Evolutionary conservation across 2,329 filamentous ascomycete species (phyloP).

Genomic region (Alternaria dauci): DNA sequence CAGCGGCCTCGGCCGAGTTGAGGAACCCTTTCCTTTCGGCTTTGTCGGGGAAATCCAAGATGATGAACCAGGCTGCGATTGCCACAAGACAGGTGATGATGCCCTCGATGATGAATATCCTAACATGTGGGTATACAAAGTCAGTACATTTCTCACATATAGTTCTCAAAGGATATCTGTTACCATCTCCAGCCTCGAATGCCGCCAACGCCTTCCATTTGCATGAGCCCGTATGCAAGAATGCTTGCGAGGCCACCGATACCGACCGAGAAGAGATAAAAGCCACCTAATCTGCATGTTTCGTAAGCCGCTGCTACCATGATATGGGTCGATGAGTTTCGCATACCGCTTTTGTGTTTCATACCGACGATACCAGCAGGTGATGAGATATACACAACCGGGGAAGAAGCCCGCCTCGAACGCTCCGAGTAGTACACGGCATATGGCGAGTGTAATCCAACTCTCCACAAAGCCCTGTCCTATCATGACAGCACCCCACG

Average conservation of each 20-base stretch:
- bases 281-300: constrained; percentile 24
- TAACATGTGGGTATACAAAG: not conserved
- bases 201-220: constrained; percentile 35
- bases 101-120: constrained; percentile 43
- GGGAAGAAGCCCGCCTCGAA: constrained; percentile 41
- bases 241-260: constrained; percentile 40
- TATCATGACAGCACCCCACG: constrained; percentile 40
- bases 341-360: constrained; percentile 36
- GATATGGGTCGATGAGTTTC: not conserved
- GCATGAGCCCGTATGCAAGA: constrained; percentile 40
- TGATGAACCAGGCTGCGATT: constrained; percentile 37
- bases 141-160: not conserved
- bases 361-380: constrained; percentile 39
- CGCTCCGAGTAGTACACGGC: constrained; percentile 33
- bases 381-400: constrained; percentile 41
- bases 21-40: constrained; percentile 35
- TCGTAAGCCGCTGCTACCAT: constrained; percentile 1
- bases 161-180: not conserved
- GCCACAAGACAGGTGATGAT: constrained; percentile 37
- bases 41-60: constrained; percentile 41
- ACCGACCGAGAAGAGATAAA: constrained; percentile 38
- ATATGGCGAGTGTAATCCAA: constrained; percentile 33
- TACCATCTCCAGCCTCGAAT: constrained; percentile 39
- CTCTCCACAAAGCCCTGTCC: constrained; percentile 36
- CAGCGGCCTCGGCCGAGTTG: constrained; percentile 24